Evolutionary conservation across 129 eudicot genomes (phyloP).

Genomic region (Silybum marianum): DNA sequence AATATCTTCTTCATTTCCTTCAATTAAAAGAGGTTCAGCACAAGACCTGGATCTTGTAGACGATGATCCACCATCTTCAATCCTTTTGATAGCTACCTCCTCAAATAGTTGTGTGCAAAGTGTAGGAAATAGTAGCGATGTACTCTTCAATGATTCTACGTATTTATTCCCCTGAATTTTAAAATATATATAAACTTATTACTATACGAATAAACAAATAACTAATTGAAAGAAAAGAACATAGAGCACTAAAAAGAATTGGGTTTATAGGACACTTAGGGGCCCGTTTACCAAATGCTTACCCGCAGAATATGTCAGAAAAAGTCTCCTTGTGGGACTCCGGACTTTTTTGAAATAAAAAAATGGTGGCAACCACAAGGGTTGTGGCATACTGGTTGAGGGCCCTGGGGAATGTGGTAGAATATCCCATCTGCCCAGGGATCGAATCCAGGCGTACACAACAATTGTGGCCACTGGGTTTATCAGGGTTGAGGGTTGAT

Average conservation of each 20-base stretch:
- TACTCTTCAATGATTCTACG: conserved; percentile 28
- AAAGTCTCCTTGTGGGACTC: too few relatives aligned
- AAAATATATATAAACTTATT: background rate
- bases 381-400: too few relatives aligned
- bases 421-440: too few relatives aligned
- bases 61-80: conserved; percentile 9
- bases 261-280: background rate
- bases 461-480: too few relatives aligned
- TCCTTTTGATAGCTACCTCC: background rate
- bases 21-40: background rate
- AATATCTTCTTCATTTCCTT: background rate
- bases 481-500: too few relatives aligned
- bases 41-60: conserved; percentile 11
- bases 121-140: conserved; percentile 25
- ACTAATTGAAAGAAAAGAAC: background rate
- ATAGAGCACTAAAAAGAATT: background rate
- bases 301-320: too few relatives aligned
- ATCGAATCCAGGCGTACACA: too few relatives aligned
- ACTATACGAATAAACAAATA: background rate
- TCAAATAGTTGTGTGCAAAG: conserved; percentile 38
- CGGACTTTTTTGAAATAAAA: too few relatives aligned
- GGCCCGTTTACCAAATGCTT: too few relatives aligned
- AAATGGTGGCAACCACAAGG: too few relatives aligned
- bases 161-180: conserved; percentile 17
- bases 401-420: too few relatives aligned